Evolutionary conservation across 2,329 filamentous ascomycete species (phyloP).

Genomic region (Diaporthe sp.): DNA sequence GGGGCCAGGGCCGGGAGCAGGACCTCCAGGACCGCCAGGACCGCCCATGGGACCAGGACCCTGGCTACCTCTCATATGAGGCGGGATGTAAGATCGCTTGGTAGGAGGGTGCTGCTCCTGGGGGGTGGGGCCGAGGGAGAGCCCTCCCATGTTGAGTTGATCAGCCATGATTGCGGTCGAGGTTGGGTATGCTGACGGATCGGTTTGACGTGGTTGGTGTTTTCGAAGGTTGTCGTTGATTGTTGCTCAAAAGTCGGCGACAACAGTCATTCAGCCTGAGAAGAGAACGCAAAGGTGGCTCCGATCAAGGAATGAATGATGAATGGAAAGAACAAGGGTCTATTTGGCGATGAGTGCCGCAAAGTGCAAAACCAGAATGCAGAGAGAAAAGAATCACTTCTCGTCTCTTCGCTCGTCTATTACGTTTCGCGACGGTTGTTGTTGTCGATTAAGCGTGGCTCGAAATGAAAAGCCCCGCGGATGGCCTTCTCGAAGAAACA

Average conservation of each 20-base stretch:
- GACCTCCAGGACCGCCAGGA: slow-evolving; percentile 45
- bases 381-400: slow-evolving; percentile 37
- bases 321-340: slow-evolving; percentile 31
- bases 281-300: slow-evolving; percentile 31
- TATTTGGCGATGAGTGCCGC: slow-evolving; percentile 34
- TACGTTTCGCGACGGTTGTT: slow-evolving; percentile 36
- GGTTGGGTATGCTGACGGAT: slow-evolving; percentile 35
- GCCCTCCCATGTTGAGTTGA: slow-evolving; percentile 84
- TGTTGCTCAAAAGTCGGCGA: slow-evolving; percentile 35
- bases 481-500: slow-evolving; percentile 56
- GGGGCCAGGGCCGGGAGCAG: slow-evolving; percentile 44
- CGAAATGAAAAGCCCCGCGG: slow-evolving; percentile 46
- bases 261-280: slow-evolving; percentile 35
- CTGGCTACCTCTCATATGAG: slow-evolving; percentile 79
- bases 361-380: slow-evolving; percentile 34
- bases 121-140: slow-evolving; percentile 69
- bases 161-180: slow-evolving; percentile 76
- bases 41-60: slow-evolving; percentile 45
- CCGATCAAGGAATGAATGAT: slow-evolving; percentile 36
- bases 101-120: slow-evolving; percentile 48
- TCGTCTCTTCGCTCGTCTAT: slow-evolving; percentile 38
- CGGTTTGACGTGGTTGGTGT: slow-evolving; percentile 33
- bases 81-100: slow-evolving; percentile 83
- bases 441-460: slow-evolving; percentile 30
- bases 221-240: slow-evolving; percentile 28